Base-by-base conservation (phyloP, 179 eudicot genomes). In the Patellifolia procumbens region DNA sequence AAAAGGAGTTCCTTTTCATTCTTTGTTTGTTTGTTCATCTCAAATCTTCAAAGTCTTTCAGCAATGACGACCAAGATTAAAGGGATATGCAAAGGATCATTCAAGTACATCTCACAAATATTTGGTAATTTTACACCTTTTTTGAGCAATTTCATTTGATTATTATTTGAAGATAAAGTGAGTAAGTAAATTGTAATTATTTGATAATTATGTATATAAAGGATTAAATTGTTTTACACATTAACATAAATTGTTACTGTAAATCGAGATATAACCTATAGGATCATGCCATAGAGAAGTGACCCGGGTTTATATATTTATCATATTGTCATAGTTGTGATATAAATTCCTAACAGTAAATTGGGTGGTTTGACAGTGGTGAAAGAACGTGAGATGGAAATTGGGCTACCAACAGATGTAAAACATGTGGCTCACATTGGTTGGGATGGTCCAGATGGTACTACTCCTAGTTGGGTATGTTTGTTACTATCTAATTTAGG, bases 361-460 rank as follows among this genome's bases (percentile, higher is more conserved):
- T 66, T 80, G 66, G 35, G 45, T 55, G 45, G 72, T 19, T 66
- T 31, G 42, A 79, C 81, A 86, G 91, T 83, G 56, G 88, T 78
- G 29, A 90, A 90, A 83, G 91, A 91, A 17, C 77, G 85, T 37
- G 96, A 91, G 82, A 81, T 93, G 80, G 95, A 93, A 82, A 93
- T 93, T 77, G 98, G 98, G 76, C 70, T 76, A 37, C 98, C 98
- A 59, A 93, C 98, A 46, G 93, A 93, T 88, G 97, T 93, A 56
- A 93, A 91, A 72, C 98, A 93, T 78, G 88, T 93, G 80, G 97
- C 98, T 43, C 98, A 93, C 68, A 89, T 93, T 24, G 98, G 98
- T 9, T 91, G 89, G 88, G 92, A 92, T 83, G 97, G 93, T 35
- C 87, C 90, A 11, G 85, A 88, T 74, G 88, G 90, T 48, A 84